These are phyloP conservation scores for Beauveria asiatica DNA, from an alignment of 2,329 filamentous ascomycete genomes.

Conservation along the genomic window DNA sequence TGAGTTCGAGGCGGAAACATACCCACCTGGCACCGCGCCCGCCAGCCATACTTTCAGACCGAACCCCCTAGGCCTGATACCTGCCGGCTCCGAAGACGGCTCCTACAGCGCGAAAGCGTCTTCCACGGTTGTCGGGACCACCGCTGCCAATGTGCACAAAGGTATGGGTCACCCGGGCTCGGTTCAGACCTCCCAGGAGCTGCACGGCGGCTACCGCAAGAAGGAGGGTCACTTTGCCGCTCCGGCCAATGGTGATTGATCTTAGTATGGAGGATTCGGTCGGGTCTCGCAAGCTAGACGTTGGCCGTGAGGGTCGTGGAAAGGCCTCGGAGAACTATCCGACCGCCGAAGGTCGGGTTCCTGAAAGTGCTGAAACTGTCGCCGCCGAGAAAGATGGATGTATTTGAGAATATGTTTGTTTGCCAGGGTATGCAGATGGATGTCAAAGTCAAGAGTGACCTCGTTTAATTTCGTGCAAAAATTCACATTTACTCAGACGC, in stretches of 20 bases:
- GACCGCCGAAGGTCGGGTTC: neutral
- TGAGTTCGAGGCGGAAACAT: conserved; percentile 55
- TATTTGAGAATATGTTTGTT: neutral
- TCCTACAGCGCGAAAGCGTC: conserved; percentile 21
- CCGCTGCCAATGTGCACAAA: conserved; percentile 34
- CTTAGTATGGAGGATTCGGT: neutral
- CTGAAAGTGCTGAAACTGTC: neutral
- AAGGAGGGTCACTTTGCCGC: conserved; percentile 18
- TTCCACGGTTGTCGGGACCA: conserved; percentile 35
- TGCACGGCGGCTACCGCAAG: conserved; percentile 30
- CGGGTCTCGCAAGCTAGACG: neutral
- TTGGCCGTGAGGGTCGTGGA: neutral
- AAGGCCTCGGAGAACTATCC: neutral
- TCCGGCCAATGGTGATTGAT: neutral
- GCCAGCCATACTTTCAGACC: conserved; percentile 31
- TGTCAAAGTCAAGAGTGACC: too few relatives aligned
- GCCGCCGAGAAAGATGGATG: neutral
- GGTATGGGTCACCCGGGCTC: conserved; percentile 35
- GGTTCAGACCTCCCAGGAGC: conserved; percentile 34
- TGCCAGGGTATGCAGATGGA: neutral
- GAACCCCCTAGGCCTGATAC: conserved; percentile 25
- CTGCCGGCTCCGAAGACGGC: conserved; percentile 21
- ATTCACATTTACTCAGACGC: neutral
- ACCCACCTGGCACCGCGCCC: conserved; percentile 57
- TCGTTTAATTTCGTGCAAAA: too few relatives aligned